Percentiles rank a stretch among this genome's conserved stretches.
Evolutionary conservation across 1,284 basidiomycete species (phyloP).

Genomic region (Ustilago crameri): DNA sequence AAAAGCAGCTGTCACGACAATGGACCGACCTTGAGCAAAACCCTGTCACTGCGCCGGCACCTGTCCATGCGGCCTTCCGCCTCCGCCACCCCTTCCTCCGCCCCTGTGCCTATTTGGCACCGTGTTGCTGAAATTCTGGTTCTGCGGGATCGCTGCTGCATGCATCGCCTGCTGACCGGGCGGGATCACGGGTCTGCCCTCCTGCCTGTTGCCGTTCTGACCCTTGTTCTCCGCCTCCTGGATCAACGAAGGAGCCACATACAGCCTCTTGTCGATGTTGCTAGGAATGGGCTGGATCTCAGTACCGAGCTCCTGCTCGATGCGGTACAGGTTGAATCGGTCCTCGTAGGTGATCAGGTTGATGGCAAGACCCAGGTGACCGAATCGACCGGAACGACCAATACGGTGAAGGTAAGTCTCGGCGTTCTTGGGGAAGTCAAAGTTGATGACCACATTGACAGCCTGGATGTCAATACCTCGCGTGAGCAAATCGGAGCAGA

Average conservation of each 20-base stretch:
- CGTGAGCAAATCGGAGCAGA: constrained; percentile 92
- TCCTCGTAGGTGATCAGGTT: constrained; percentile 89
- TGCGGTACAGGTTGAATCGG: constrained; percentile 94
- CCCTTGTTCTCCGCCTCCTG: constrained; percentile 49
- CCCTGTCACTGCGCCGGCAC: constrained; percentile 29
- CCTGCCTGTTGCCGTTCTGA: constrained; percentile 56
- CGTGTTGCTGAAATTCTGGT: constrained; percentile 64
- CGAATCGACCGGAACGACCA: constrained; percentile 95
- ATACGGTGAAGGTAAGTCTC: constrained; percentile 98
- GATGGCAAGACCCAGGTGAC: constrained; percentile 95
- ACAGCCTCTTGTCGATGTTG: constrained; percentile 89
- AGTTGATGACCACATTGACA: constrained; percentile 99
- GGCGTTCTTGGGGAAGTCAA: constrained; percentile 98
- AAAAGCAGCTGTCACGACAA: too few relatives aligned
- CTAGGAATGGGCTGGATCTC: constrained; percentile 97
- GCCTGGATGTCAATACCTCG: constrained; percentile 99
- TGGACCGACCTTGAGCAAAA: too few relatives aligned
- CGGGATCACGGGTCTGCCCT: constrained; percentile 66
- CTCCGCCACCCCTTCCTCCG: constrained; percentile 26
- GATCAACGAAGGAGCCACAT: constrained; percentile 70
- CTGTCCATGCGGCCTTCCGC: constrained; percentile 18
- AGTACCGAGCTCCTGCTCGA: constrained; percentile 97
- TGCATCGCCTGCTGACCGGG: constrained; percentile 68
- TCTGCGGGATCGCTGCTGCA: constrained; percentile 62
- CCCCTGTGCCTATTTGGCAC: constrained; percentile 56